phyloP scores from a whole-genome alignment of 176 grass and related monocot genomes.

The Carex scoparia region DNA sequence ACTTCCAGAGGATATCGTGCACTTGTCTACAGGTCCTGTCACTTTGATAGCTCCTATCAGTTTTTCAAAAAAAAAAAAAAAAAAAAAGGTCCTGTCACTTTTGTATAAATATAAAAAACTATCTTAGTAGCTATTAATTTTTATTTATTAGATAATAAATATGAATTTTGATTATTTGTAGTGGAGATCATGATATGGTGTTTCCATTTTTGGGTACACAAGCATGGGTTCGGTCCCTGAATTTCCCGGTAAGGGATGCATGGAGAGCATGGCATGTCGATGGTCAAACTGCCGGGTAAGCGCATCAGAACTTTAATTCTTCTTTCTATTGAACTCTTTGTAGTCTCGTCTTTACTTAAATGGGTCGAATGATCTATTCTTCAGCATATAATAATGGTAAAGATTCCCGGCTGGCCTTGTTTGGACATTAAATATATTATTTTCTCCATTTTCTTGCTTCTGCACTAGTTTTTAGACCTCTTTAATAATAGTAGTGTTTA shows the following conservation, averaged over 20 bases:
- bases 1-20: constrained; percentile 38
- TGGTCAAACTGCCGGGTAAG: constrained; percentile 46
- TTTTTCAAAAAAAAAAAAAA: too few species aligned
- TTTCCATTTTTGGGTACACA: constrained; percentile 57
- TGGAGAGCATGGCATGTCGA: constrained; percentile 60
- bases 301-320: neutral
- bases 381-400: neutral
- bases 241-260: constrained; percentile 32
- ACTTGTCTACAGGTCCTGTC: constrained; percentile 36
- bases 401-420: neutral
- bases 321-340: neutral
- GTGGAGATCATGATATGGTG: constrained; percentile 53
- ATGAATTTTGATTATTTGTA: neutral
- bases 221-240: constrained; percentile 57
- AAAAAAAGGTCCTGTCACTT: constrained; percentile 11
- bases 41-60: neutral
- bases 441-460: neutral
- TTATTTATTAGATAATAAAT: neutral
- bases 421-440: neutral
- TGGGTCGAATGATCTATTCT: neutral
- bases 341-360: neutral
- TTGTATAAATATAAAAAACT: neutral
- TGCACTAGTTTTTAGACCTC: neutral
- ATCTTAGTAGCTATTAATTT: neutral
- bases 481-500: neutral